Percentiles rank a stretch among this genome's conserved stretches.
Conservation (phyloP, 2,329 filamentous ascomycete genomes). For the Coniochaeta sp. region DNA sequence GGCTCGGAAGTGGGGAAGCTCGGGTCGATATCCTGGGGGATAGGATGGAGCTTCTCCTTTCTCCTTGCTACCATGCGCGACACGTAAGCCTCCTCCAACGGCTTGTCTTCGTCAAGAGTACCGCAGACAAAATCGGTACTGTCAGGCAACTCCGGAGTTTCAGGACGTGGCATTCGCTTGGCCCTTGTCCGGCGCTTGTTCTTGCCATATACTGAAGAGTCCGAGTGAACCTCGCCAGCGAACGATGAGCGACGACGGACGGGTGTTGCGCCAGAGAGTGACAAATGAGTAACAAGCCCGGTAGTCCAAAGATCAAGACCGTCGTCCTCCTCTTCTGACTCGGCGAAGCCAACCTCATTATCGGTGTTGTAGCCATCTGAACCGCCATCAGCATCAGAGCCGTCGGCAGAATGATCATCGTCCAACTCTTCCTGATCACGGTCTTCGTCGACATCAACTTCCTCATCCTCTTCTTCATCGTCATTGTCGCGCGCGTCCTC, state of each 20-base stretch:
- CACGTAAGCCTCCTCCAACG: slow-evolving; percentile 88
- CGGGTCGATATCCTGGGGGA: slow-evolving; percentile 96
- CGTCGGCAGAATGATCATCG: slow-evolving; percentile 56
- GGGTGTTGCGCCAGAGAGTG: slow-evolving; percentile 26
- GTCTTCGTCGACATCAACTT: slow-evolving; percentile 36
- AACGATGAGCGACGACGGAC: slow-evolving; percentile 31
- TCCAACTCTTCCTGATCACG: slow-evolving; percentile 38
- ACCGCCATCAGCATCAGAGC: slow-evolving; percentile 45
- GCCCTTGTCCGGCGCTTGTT: not conserved
- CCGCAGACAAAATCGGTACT: slow-evolving; percentile 99
- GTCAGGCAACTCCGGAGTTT: slow-evolving; percentile 80
- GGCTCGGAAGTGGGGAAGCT: slow-evolving; percentile 94
- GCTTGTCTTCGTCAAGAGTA: slow-evolving; percentile 89
- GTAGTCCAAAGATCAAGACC: slow-evolving; percentile 55
- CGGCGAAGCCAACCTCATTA: slow-evolving; percentile 60
- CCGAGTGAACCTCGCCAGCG: slow-evolving; percentile 37
- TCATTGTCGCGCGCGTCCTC: slow-evolving; percentile 43
- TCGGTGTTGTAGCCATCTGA: slow-evolving; percentile 69
- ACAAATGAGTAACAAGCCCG: slow-evolving; percentile 26
- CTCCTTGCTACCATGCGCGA: slow-evolving; percentile 76
- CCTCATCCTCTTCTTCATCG: slow-evolving; percentile 43
- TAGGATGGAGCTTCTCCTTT: slow-evolving; percentile 69
- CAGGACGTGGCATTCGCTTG: slow-evolving; percentile 34
- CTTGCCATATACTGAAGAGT: slow-evolving; percentile 42
- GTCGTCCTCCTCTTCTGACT: slow-evolving; percentile 64